A percentile compares a stretch with the other conserved stretches of the same genome.
phyloP scores from a whole-genome alignment of 108 stramenopile genomes.

The Cyclotella choctawhatcheeana region DNA sequence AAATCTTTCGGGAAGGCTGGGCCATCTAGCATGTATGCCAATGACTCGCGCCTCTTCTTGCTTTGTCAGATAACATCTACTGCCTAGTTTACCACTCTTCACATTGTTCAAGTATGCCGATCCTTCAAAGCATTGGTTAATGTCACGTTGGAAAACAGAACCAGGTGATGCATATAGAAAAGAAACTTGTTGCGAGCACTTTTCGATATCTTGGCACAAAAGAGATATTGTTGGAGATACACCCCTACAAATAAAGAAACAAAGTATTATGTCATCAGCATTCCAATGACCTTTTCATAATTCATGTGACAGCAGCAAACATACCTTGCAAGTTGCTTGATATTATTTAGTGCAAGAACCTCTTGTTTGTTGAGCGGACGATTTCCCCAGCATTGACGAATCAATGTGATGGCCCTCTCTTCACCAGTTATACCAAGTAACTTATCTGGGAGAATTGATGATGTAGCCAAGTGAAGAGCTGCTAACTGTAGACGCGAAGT shows the following conservation, averaged over 20 bases:
- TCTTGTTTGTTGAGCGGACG: constrained; percentile 46
- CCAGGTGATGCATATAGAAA: constrained; percentile 11
- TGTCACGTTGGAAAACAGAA: not conserved
- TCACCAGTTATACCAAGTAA: constrained; percentile 48
- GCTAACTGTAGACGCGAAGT: constrained; percentile 49
- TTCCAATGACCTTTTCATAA: not conserved
- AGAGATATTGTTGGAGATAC: constrained; percentile 23
- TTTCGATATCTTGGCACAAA: constrained; percentile 22
- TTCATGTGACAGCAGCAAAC: not conserved
- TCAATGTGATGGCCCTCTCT: constrained; percentile 48
- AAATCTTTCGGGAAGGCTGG: constrained; percentile 19
- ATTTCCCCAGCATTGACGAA: constrained; percentile 52
- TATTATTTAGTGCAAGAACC: constrained; percentile 25
- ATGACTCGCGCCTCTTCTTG: constrained; percentile 22
- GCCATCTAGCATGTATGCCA: constrained; percentile 15
- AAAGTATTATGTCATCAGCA: not conserved
- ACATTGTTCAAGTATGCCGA: constrained; percentile 28
- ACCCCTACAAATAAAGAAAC: constrained; percentile 6
- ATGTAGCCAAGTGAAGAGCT: constrained; percentile 50
- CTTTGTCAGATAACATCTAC: constrained; percentile 21
- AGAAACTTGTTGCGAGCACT: constrained; percentile 18
- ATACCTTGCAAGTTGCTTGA: constrained; percentile 30
- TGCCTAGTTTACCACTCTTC: constrained; percentile 7
- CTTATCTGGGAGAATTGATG: constrained; percentile 49
- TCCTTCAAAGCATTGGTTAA: constrained; percentile 12